These are phyloP conservation scores for Trichoderma gracile DNA, from an alignment of 2,329 filamentous ascomycete genomes.

Conservation along the genomic window DNA sequence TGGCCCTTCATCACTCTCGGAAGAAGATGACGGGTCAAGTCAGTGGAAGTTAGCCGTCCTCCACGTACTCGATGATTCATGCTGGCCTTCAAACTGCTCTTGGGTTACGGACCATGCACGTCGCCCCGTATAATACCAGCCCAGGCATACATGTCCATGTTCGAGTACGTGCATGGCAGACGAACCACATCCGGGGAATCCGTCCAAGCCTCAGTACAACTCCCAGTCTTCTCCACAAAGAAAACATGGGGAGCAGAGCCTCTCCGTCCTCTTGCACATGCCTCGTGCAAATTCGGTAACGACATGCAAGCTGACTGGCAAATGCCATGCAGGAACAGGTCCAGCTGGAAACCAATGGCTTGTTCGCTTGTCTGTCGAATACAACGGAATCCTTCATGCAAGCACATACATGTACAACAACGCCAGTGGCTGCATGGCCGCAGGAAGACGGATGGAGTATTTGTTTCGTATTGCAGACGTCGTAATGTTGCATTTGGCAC, in stretches of 20 bases:
- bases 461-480: background rate
- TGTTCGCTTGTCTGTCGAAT: background rate
- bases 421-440: constrained; percentile 6
- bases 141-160: background rate
- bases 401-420: background rate
- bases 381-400: background rate
- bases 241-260: background rate
- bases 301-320: background rate
- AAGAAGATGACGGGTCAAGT: no score
- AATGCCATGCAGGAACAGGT: constrained; percentile 2
- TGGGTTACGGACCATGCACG: background rate
- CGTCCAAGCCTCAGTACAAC: background rate
- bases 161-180: background rate
- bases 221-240: background rate
- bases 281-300: no score
- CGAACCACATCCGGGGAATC: background rate
- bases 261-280: background rate
- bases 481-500: background rate
- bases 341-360: constrained; percentile 13
- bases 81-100: background rate
- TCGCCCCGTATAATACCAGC: background rate
- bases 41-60: no score
- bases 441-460: background rate
- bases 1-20: no score
- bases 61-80: background rate